phyloP scores from a whole-genome alignment of 2,329 filamentous ascomycete genomes.

The Fusarium burgessii region DNA sequence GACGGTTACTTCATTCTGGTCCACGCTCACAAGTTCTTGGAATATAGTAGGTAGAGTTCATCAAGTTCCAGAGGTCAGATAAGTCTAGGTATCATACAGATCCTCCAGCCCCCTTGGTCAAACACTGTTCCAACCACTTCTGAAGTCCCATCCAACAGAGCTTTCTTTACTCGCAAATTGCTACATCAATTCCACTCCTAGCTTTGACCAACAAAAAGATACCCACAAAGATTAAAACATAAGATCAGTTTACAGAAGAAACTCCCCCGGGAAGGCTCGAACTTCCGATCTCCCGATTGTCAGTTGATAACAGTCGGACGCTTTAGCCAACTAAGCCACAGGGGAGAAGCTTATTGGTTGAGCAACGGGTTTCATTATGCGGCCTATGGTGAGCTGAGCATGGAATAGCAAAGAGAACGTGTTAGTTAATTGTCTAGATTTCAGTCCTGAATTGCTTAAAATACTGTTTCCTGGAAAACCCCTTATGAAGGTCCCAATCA shows the following conservation, averaged over 20 bases:
- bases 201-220: constrained; percentile 9
- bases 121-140: constrained; percentile 22
- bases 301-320: constrained; percentile 41
- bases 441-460: not conserved
- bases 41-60: constrained; percentile 35
- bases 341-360: constrained; percentile 28
- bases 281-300: constrained; percentile 48
- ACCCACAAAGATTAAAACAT: not conserved
- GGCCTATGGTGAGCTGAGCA: not conserved
- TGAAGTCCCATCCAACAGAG: constrained; percentile 1
- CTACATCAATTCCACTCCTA: not conserved
- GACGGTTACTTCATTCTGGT: not conserved
- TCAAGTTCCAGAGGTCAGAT: constrained; percentile 45
- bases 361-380: not conserved
- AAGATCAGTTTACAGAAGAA: not conserved
- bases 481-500: too few relatives aligned
- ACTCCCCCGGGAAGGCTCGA: constrained; percentile 48
- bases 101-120: constrained; percentile 45
- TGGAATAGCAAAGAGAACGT: not conserved
- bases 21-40: not conserved
- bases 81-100: constrained; percentile 54
- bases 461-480: too few relatives aligned
- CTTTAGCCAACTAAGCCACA: constrained; percentile 45
- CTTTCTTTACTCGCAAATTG: not conserved
- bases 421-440: not conserved